phyloP scores from a whole-genome alignment of 495 filamentous ascomycete species.

The Podospora sp. region DNA sequence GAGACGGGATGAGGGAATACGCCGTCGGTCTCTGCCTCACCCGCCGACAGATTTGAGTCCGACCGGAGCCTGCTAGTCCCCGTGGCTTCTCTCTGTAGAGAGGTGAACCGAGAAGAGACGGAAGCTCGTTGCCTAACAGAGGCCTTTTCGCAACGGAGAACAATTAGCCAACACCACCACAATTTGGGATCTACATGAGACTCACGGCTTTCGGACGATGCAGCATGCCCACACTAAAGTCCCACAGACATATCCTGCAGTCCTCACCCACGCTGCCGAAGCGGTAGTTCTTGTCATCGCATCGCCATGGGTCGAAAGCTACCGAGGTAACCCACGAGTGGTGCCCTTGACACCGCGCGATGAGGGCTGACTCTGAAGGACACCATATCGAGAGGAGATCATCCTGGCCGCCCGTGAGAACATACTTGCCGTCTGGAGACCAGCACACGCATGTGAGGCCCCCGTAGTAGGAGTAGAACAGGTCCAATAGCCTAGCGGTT shows the following conservation, averaged over 20 bases:
- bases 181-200: slow-evolving; percentile 4
- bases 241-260: slow-evolving; percentile 87
- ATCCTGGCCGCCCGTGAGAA: slow-evolving; percentile 93
- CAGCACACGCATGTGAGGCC: slow-evolving; percentile 91
- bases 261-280: slow-evolving; percentile 97
- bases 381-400: slow-evolving; percentile 95
- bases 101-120: slow-evolving; percentile 49
- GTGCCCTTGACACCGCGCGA: slow-evolving; percentile 90
- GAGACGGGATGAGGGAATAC: slow-evolving; percentile 76
- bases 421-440: slow-evolving; percentile 96
- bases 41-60: slow-evolving; percentile 59
- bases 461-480: slow-evolving; percentile 91
- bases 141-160: slow-evolving; percentile 29
- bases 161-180: background rate
- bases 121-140: slow-evolving; percentile 63
- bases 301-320: slow-evolving; percentile 94
- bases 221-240: slow-evolving; percentile 96
- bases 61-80: slow-evolving; percentile 62
- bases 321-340: slow-evolving; percentile 94
- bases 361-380: slow-evolving; percentile 75
- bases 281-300: slow-evolving; percentile 90
- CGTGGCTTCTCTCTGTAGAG: slow-evolving; percentile 54
- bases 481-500: slow-evolving; percentile 66
- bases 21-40: slow-evolving; percentile 46
- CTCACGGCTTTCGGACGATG: slow-evolving; percentile 77